Evolutionary conservation across 1,139 yeast species (phyloP).

Genomic region (Saccharomycopsis hybrid): DNA sequence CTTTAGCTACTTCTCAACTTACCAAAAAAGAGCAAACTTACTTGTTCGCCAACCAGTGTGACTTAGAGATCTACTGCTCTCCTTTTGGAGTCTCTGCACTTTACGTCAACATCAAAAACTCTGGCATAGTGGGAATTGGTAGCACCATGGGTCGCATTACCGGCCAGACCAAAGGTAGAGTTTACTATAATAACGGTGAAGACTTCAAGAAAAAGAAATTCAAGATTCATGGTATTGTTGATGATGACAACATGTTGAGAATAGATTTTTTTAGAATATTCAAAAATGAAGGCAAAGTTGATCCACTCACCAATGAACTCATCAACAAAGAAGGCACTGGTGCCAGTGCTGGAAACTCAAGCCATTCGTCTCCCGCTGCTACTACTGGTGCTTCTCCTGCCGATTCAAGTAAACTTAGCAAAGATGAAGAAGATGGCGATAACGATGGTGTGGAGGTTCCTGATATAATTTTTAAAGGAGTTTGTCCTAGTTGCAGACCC

Average conservation of each 20-base stretch:
- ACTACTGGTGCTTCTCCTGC: neutral
- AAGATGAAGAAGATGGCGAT: constrained; percentile 1
- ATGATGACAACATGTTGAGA: constrained; percentile 42
- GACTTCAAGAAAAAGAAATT: constrained; percentile 45
- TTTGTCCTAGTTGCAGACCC: constrained; percentile 50
- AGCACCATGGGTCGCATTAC: constrained; percentile 53
- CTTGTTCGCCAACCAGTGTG: constrained; percentile 47
- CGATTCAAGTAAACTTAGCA: neutral
- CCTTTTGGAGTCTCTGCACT: constrained; percentile 53
- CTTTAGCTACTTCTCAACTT: constrained; percentile 15
- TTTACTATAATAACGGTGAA: constrained; percentile 45
- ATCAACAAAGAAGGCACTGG: neutral
- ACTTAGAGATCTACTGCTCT: constrained; percentile 50
- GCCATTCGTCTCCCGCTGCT: neutral
- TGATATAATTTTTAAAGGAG: constrained; percentile 43
- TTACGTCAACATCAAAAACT: constrained; percentile 46
- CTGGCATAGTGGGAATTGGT: constrained; percentile 50
- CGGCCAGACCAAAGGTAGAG: constrained; percentile 44
- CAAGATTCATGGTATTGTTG: constrained; percentile 46
- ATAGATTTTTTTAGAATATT: constrained; percentile 49
- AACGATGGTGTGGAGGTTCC: constrained; percentile 33
- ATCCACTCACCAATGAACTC: constrained; percentile 12
- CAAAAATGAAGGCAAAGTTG: constrained; percentile 21
- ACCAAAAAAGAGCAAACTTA: constrained; percentile 27
- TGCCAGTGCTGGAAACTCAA: neutral